phyloP scores from a whole-genome alignment of 2,329 filamentous ascomycete genomes.

The Dactylellina leptospora region DNA sequence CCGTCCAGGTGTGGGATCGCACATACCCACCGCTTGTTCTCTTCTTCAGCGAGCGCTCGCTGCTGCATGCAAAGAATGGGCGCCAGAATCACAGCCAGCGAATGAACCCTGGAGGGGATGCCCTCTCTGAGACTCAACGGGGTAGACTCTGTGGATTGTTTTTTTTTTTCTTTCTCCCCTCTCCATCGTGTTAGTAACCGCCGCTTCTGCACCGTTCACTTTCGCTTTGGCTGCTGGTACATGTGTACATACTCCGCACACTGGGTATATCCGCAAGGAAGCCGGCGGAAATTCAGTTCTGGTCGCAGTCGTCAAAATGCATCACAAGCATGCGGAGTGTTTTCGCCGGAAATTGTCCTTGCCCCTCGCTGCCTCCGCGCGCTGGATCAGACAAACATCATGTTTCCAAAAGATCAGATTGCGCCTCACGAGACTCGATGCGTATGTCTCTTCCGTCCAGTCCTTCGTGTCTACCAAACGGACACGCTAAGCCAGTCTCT shows the following conservation, averaged over 20 bases:
- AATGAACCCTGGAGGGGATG: constrained; percentile 36
- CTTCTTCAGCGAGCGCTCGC: not conserved
- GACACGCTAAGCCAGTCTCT: constrained; percentile 42
- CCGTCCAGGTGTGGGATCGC: constrained; percentile 50
- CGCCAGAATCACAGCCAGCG: constrained; percentile 51
- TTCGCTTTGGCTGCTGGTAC: no score
- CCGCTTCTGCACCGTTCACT: no score
- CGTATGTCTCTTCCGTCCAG: constrained; percentile 30
- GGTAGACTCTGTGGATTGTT: no score
- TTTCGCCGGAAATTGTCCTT: constrained; percentile 54
- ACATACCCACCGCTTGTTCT: constrained; percentile 32
- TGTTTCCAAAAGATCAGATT: constrained; percentile 36
- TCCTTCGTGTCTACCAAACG: constrained; percentile 41
- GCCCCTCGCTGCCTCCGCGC: constrained; percentile 45
- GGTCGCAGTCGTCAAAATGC: constrained; percentile 38
- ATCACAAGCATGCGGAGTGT: constrained; percentile 54
- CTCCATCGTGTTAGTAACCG: not conserved
- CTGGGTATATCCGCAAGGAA: not conserved
- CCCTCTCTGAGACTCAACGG: not conserved
- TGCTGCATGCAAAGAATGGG: constrained; percentile 45
- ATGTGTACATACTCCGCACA: not conserved
- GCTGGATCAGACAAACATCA: not conserved
- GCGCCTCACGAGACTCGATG: constrained; percentile 53
- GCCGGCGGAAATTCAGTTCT: constrained; percentile 34
- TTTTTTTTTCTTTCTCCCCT: not conserved